Base-by-base conservation (phyloP, 805 yeast genomes). In the Wickerhamomyces mucosus region DNA sequence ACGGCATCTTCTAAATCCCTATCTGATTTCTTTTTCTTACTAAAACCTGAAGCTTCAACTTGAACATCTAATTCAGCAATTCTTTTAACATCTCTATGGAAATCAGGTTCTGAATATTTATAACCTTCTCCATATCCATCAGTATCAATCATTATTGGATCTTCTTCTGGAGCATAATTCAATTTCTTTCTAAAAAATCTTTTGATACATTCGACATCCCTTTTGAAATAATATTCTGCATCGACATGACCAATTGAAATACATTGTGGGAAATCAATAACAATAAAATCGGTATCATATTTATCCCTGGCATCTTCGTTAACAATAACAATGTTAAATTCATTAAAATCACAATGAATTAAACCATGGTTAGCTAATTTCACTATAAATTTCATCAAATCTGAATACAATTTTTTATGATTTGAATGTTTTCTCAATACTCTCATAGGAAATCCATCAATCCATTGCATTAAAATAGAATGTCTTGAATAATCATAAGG, bases 231-330 rank as follows among this genome's bases (percentile, higher is more conserved):
- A 35, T 67, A 71, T 40, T 78, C 78, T 6, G 97, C 96, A 53
- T 92, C 96, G 4, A 64, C 67, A 51, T 92, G 99, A 42, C 81
- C 88, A 28, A 83, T 82, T 15, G 96, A 84, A 13, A 92, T 81
- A 73, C 96, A 89, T 58, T 92, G 99, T 4, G 99, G 99, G 65
- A 92, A 92, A 66, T 92, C 99, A 48, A 92, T 89, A 18, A 92
- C 95, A 15, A 88, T 79, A 47, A 86, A 84, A 30, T 83, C 92
- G 26, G 61, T 58, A 34, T 76, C 83, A 35, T 58, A 60, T 14
- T 65, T 50, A 25, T 53, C 63, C 13, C 60, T 58, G 14, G 65
- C 69, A 27, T 69, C 72, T 20, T 71, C 65, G 40, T 80, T 80
- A 25, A 81, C 65, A 19, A 85, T 76, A 71, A 92, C 84, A 44